Conservation (phyloP, 371 early-diverging fungal species). For the Dichotomocladium elegans region DNA sequence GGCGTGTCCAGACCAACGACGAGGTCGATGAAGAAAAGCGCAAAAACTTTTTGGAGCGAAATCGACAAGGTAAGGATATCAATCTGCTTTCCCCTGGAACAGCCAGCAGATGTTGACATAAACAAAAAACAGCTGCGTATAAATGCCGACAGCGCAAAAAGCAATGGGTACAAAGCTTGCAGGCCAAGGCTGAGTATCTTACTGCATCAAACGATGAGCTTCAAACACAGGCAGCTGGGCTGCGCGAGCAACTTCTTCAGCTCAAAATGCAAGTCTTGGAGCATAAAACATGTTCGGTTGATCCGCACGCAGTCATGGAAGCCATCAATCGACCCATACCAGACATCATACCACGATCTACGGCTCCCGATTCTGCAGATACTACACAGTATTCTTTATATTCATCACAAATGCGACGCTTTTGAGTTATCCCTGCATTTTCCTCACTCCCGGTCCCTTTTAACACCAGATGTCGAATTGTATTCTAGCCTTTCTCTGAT, state of each 20-base stretch:
- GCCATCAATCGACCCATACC: neutral
- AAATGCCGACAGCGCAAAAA: conserved; percentile 71
- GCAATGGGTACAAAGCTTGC: conserved; percentile 52
- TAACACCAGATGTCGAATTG: too few species aligned
- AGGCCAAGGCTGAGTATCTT: conserved; percentile 50
- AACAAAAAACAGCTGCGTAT: conserved; percentile 58
- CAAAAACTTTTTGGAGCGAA: conserved; percentile 77
- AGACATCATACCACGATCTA: neutral
- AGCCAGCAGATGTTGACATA: neutral
- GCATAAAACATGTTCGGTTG: conserved; percentile 52
- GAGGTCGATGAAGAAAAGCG: conserved; percentile 63
- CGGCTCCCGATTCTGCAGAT: too few species aligned
- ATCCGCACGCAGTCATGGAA: neutral
- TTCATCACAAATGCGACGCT: too few species aligned
- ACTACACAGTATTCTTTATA: too few species aligned
- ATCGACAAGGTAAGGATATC: conserved; percentile 61
- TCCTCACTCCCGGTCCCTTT: too few species aligned
- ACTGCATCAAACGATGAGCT: conserved; percentile 47
- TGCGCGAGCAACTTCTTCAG: conserved; percentile 49
- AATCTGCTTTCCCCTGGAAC: neutral
- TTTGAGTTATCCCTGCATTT: too few species aligned
- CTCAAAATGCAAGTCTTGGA: conserved; percentile 46
- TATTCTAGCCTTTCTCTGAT: too few species aligned
- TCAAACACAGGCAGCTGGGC: conserved; percentile 28
- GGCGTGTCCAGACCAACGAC: conserved; percentile 11